A percentile compares a stretch with the other conserved stretches of the same genome.
These are phyloP conservation scores for Galerina sulciceps DNA, from an alignment of 768 basidiomycete genomes.

Conservation along the genomic window DNA sequence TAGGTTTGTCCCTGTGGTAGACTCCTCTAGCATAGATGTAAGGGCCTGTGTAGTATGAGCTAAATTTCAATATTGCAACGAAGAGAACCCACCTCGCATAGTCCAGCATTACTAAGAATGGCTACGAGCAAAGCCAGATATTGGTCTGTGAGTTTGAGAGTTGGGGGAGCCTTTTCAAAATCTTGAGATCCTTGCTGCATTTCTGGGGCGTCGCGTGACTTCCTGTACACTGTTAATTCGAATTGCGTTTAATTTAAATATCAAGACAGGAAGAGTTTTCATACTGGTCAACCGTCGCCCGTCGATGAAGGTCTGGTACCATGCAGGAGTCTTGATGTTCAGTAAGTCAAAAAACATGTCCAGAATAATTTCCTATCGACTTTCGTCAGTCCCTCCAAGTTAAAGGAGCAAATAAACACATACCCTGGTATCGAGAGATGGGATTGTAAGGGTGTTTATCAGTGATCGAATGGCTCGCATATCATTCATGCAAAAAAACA, in stretches of 20 bases:
- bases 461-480: conserved; percentile 85
- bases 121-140: conserved; percentile 86
- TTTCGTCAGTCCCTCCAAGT: not conserved
- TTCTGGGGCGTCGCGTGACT: conserved; percentile 47
- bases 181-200: conserved; percentile 32
- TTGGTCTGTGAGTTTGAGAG: conserved; percentile 88
- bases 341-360: conserved; percentile 95
- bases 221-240: conserved; percentile 64
- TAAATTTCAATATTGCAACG: not conserved
- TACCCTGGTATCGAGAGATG: conserved; percentile 85
- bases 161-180: conserved; percentile 53
- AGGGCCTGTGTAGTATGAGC: conserved; percentile 61
- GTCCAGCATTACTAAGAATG: conserved; percentile 84
- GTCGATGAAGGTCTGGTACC: conserved; percentile 92
- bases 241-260: not conserved
- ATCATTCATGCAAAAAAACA: conserved; percentile 93
- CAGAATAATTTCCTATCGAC: conserved; percentile 79
- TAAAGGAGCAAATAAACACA: conserved; percentile 21
- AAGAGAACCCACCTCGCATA: conserved; percentile 73
- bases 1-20: conserved; percentile 69
- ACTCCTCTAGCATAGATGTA: conserved; percentile 83
- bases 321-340: conserved; percentile 89
- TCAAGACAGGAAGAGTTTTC: not conserved
- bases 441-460: conserved; percentile 85
- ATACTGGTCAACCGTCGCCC: conserved; percentile 86